Evolutionary conservation across 148 eudicot genomes (phyloP), one percentile per base, ranked within the genome.

Genomic region (Pouteria glomerata): DNA sequence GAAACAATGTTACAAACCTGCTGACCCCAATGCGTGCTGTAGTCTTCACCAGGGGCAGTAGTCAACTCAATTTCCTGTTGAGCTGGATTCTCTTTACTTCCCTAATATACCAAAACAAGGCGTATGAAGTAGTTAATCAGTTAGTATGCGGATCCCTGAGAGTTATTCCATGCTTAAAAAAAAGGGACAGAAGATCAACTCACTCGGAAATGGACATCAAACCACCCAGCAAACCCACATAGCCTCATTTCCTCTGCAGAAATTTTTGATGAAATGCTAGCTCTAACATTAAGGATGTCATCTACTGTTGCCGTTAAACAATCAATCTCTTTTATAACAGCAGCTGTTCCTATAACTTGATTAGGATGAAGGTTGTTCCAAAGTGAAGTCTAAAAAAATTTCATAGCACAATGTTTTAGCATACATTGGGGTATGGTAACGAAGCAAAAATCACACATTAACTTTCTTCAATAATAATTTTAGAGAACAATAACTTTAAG

Each of bases 201-300:
- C 80, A 95, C 99, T 73, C 89, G 89, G 82, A 95, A 95, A 81
- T 92, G 99, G 69, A 95, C 99, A 81, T 95, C 99, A 85, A 95
- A 95, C 99, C 99, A 95, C 67, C 99, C 99, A 63, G 81, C 86
- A 80, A 88, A 92, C 18, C 99, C 99, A 64, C 94, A 82, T 41
- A 95, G 79, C 77, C 85, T 81, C 19, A 85, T 74, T 63, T 87
- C 73, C 60, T 84, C 89, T 69, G 73, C 80, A 42, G 74, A 64
- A 63, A 95, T 85, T 57, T 87, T 78, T 26, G 90, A 82, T 39
- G 86, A 77, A 75, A 95, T 24, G 14, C 75, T 78, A 39, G 96
- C 79, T 79, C 72, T 73, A 57, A 95, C 78, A 53, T 34, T 71
- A 59, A 78, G 85, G 73, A 92, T 84, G 63, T 92, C 99, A 65